Evolutionary conservation across 2,329 filamentous ascomycete species (phyloP), one percentile per base, ranked within the genome.

Genomic region (Fusarium globosum): DNA sequence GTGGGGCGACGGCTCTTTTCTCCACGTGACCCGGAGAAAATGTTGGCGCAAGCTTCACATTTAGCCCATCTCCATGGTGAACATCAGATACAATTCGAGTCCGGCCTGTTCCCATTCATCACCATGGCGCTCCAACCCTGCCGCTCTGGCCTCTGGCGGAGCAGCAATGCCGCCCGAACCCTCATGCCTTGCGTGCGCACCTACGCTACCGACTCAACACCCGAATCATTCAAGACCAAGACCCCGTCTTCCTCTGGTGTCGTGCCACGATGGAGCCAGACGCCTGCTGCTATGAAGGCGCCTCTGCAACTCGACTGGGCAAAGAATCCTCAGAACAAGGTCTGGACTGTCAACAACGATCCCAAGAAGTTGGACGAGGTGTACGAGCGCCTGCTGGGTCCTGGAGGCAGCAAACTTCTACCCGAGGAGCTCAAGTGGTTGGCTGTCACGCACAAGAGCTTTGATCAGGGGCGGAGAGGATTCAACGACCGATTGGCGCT

Each of bases 381-480:
- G 82, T 97, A 98, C 82, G 87, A 89, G 74, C 87, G 87, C 60
- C 88, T 98, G 76, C 84, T 98, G 62, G 96, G 95, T 11, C 86
- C 86, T 52, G 90, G 88, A 51, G 94, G 93, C 65, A 89, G 93
- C 75, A 89, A 88, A 76, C 82, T 96, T 81, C 86, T 99, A 65
- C 91, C 93, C 4, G 95, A 98, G 21, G 96, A 99, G 84, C 87
- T 96, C 71, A 98, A 98, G 85, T 99, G 96, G 96, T 86, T 98
- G 79, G 95, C 95, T 36, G 90, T 99, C 63, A 99, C 96, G 74
- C 96, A 98, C 83, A 98, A 98, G 89, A 98, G 95, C 83, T 98
- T 97, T 80, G 96, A 99, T 81, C 95, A 98, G 80, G 96, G 95
- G 59, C 88, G 94, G 79, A 92, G 95, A 86, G 96, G 96, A 2